These are phyloP conservation scores for Alternaria dauci DNA, from an alignment of 2,329 filamentous ascomycete genomes.

Conservation along the genomic window DNA sequence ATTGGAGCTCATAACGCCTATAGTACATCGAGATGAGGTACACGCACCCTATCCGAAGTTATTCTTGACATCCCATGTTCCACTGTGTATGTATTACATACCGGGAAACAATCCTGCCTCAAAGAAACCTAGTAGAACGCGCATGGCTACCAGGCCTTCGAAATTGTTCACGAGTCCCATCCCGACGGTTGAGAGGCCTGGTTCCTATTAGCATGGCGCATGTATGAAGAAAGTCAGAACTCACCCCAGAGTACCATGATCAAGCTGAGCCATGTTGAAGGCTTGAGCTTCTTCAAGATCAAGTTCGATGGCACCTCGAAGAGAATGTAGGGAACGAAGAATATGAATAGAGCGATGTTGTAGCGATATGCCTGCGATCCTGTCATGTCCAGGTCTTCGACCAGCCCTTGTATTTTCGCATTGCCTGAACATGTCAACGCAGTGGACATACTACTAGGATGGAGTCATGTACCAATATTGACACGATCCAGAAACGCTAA, in stretches of 20 bases:
- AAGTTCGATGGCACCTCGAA: conserved; percentile 51
- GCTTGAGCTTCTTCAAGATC: conserved; percentile 51
- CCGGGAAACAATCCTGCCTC: conserved; percentile 50
- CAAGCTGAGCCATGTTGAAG: conserved; percentile 50
- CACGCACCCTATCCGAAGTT: conserved; percentile 31
- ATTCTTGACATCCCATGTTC: not conserved
- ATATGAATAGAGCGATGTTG: conserved; percentile 51
- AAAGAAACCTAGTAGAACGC: conserved; percentile 51
- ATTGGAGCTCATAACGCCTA: conserved; percentile 55
- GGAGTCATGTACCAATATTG: conserved; percentile 28
- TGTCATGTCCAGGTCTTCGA: conserved; percentile 49
- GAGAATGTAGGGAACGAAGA: conserved; percentile 51
- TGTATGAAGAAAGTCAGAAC: not conserved
- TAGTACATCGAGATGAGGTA: conserved; percentile 53
- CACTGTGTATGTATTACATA: conserved; percentile 1
- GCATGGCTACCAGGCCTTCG: conserved; percentile 57
- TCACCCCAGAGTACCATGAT: conserved; percentile 52
- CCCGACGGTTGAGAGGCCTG: conserved; percentile 53
- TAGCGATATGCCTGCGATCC: conserved; percentile 41
- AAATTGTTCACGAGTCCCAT: conserved; percentile 59
- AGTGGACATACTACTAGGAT: not conserved
- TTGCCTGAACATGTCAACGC: conserved; percentile 40
- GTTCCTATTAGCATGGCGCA: not conserved
- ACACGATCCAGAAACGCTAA: conserved; percentile 33
- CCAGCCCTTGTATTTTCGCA: conserved; percentile 52